Evolutionary conservation across 495 filamentous ascomycete genomes (phyloP), one percentile per base, ranked within the genome.

Genomic region (Penicillium flavigenum): DNA sequence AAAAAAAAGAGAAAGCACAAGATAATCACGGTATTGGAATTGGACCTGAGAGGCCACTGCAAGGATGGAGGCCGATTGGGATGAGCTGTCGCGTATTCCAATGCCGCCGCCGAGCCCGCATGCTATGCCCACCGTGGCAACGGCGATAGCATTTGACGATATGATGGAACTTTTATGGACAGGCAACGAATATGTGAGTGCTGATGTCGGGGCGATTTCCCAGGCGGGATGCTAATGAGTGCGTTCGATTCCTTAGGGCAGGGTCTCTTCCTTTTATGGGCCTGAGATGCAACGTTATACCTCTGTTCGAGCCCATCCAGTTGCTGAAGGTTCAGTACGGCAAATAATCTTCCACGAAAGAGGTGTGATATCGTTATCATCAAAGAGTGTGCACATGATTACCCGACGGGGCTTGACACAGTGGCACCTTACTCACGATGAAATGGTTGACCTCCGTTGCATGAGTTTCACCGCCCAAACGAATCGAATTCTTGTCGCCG

Each of bases 401-500:
- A 81, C 80, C 31, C 81, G 95, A 42, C 81, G 91, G 54, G 92
- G 92, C 2, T 75, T 88, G 61, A 84, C 91, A 45, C 76, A 90
- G 74, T 98, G 92, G 92, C 89, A 96, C 69, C 74, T 97, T 54
- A 75, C 80, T 76, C 88, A 78, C 60, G 81, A 86, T 11, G 84
- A 87, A 48, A 95, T 98, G 85, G 79, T 80, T 49, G 88, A 96
- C 59, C 77, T 97, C 47, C 83, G 83, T 42, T 96, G 94, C 71
- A 96, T 98, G 91, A 92, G 88, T 65, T 97, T 95, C 69, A 92
- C 91, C 6, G 90, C 88, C 20, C 90, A 90, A 64, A 87, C 85
- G 6, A 88, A 88, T 26, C 88, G 96, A 60, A 86, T 98, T 26
- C 76, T 99, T 2, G 88, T 92, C 12, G 94, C 91, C 17, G 94